Evolutionary conservation across 2,329 filamentous ascomycete genomes (phyloP), one percentile per base, ranked within the genome.

Genomic region (Penicillium aurantiogriseum): DNA sequence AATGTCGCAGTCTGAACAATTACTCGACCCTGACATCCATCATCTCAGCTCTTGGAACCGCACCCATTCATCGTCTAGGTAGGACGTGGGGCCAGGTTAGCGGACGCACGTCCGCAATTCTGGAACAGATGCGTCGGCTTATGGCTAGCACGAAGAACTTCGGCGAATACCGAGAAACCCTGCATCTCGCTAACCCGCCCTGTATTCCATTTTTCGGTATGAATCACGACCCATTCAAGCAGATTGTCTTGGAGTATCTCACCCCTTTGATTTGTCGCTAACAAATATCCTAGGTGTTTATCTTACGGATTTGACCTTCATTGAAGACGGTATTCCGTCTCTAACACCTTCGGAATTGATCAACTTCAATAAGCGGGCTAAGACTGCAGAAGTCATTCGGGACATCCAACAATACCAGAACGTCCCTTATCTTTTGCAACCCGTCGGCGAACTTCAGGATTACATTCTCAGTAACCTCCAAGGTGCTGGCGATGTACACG

Each of bases 141-240:
- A 99, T 99, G 92, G 91, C 90, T 23, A 97, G 92, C 76, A 96
- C 92, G 45, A 97, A 96, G 80, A 99, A 99, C 76, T 99, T 97
- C 80, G 90, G 90, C 67, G 92, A 97, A 76, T 99, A 99, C 75
- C 86, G 94, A 73, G 94, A 97, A 72, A 88, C 91, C 29, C 80
- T 99, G 54, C 93, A 97, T 79, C 88, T 88, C 54, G 92, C 93
- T 27, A 96, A 96, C 67, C 94, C 94, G 19, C 94, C 94, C 13
- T 99, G 94, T 74, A 97, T 97, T 72, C 94, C 94, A 5, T 99
- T 99, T 77, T 96, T 99, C 71, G 94, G 93, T 92, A 85, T 62
- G 83, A 46, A 50, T 36, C 27, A 21, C 36, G 23, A 39, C n/a
- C 69, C 17, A 25, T 35, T 13, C 48, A 42, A 29, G 15, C 17